A percentile compares a stretch with the other conserved stretches of the same genome.
Conservation (phyloP, 805 yeast species). For the Kodamaea hsintzibuensis region DNA sequence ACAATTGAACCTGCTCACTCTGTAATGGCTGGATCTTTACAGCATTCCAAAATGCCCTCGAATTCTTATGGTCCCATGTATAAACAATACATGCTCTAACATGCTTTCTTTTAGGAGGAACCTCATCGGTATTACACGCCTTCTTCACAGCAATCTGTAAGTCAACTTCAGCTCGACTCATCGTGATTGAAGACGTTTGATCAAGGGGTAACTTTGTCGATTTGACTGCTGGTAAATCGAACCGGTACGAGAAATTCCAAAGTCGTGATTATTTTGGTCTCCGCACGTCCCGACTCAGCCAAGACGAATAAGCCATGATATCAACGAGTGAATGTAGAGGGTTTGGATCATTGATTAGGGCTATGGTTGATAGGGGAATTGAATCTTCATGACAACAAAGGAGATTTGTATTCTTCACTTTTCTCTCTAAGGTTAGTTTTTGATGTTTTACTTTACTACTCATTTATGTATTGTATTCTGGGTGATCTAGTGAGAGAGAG, state of each 20-base stretch:
- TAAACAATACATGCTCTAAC: slow-evolving; percentile 93
- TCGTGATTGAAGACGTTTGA: slow-evolving; percentile 11
- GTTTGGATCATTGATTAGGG: background rate
- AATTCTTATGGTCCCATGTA: slow-evolving; percentile 92
- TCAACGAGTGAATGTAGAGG: background rate
- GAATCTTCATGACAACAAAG: background rate
- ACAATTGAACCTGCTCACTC: slow-evolving; percentile 78
- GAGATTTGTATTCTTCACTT: too few species aligned
- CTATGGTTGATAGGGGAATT: background rate
- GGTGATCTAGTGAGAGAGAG: too few species aligned
- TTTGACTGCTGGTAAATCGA: background rate
- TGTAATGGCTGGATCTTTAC: slow-evolving; percentile 78
- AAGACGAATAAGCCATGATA: background rate
- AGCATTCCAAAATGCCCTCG: slow-evolving; percentile 82
- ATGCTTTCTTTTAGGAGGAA: slow-evolving; percentile 94
- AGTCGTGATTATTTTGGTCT: background rate
- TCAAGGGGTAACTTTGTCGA: background rate
- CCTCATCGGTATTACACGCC: slow-evolving; percentile 83
- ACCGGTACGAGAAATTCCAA: background rate
- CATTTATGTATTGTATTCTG: too few species aligned
- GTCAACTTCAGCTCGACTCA: slow-evolving; percentile 50
- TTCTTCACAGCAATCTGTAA: slow-evolving; percentile 63
- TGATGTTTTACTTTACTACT: too few species aligned
- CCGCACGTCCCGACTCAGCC: background rate
- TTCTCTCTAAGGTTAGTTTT: too few species aligned